phyloP scores from a whole-genome alignment of 75 land plant genomes.

The Sequoiadendron giganteum region DNA sequence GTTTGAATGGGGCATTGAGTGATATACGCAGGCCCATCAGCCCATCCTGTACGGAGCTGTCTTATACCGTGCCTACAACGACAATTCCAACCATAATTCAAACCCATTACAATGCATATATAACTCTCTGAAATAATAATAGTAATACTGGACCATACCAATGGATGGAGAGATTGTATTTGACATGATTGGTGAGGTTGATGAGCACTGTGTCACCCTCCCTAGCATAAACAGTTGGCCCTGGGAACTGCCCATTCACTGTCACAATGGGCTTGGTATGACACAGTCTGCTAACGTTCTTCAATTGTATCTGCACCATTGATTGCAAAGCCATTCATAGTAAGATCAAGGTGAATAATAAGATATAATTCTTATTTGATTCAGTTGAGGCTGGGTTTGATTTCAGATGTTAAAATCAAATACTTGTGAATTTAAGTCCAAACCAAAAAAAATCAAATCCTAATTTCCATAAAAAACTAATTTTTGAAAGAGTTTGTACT shows the following conservation, averaged over 20 bases:
- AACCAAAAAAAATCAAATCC: no score
- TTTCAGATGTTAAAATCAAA: neutral
- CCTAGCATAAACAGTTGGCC: constrained; percentile 36
- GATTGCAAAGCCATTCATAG: neutral
- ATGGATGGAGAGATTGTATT: constrained; percentile 44
- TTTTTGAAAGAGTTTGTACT: no score
- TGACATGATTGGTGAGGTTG: constrained; percentile 48
- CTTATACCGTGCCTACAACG: constrained; percentile 20
- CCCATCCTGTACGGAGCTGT: constrained; percentile 13
- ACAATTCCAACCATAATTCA: neutral
- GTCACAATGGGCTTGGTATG: constrained; percentile 44
- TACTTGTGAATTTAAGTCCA: no score
- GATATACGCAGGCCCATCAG: constrained; percentile 17
- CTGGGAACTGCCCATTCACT: constrained; percentile 47
- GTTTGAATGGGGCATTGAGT: constrained; percentile 24
- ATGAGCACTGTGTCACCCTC: constrained; percentile 35
- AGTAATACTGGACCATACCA: constrained; percentile 16
- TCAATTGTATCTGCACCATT: constrained; percentile 25
- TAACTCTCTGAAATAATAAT: neutral
- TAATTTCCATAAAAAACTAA: no score
- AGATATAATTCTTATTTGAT: no score
- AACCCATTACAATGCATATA: neutral
- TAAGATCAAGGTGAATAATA: no score
- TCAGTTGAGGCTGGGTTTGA: neutral
- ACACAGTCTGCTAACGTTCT: constrained; percentile 48